phyloP scores from a whole-genome alignment of 768 basidiomycete species.

The Lentinus tigrinus region DNA sequence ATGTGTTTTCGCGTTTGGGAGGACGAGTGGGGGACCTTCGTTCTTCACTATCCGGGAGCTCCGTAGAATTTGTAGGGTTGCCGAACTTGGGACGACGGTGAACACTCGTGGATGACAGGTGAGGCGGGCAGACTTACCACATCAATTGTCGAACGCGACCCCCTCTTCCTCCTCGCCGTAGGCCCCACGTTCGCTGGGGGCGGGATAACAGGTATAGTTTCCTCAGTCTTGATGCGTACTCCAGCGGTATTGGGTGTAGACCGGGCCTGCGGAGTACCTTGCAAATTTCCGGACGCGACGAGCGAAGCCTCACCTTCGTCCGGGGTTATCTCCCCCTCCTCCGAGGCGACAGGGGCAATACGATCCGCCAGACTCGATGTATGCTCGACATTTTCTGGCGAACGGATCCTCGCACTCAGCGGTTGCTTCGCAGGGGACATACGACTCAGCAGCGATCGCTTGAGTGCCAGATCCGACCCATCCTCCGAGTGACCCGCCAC shows the following conservation, averaged over 20 bases:
- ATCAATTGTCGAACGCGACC: constrained; percentile 10
- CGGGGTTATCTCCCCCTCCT: not conserved
- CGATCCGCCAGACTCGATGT: not conserved
- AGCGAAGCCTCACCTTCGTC: constrained; percentile 5
- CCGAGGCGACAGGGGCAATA: not conserved
- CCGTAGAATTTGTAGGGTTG: not conserved
- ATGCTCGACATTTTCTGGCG: not conserved
- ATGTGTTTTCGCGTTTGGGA: no score
- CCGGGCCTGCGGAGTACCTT: not conserved
- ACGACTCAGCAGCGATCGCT: constrained; percentile 6
- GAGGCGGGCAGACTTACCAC: constrained; percentile 2
- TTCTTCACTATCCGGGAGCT: no score
- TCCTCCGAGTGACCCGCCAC: not conserved
- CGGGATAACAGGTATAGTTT: not conserved
- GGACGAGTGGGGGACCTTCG: no score
- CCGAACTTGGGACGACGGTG: constrained; percentile 1
- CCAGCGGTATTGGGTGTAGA: not conserved
- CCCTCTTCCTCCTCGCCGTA: not conserved
- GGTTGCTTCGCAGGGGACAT: not conserved
- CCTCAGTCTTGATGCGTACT: constrained; percentile 7
- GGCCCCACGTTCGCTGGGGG: not conserved
- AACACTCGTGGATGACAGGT: not conserved
- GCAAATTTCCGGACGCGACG: not conserved
- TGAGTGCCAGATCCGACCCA: not conserved
- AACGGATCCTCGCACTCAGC: not conserved